phyloP scores from a whole-genome alignment of 768 basidiomycete genomes.

The Boletellus emodensis region DNA sequence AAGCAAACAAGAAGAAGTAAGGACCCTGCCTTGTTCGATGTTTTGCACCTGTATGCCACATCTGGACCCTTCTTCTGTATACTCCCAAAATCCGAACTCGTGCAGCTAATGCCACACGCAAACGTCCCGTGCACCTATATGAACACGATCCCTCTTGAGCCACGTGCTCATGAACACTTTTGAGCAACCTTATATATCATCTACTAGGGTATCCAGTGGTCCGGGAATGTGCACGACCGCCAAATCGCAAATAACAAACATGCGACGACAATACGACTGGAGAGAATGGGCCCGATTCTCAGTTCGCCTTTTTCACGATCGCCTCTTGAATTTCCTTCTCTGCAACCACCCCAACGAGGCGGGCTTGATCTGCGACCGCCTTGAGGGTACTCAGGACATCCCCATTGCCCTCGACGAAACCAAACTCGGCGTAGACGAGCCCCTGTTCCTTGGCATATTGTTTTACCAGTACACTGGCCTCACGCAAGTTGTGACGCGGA shows the following conservation, averaged over 20 bases:
- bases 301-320: slow-evolving; percentile 44
- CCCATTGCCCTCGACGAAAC: slow-evolving; percentile 80
- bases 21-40: slow-evolving; percentile 17
- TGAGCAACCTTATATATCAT: not conserved
- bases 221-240: not conserved
- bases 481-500: slow-evolving; percentile 86
- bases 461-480: slow-evolving; percentile 81
- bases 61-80: slow-evolving; percentile 23
- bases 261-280: not conserved
- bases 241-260: not conserved
- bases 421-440: slow-evolving; percentile 86
- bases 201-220: slow-evolving; percentile 17
- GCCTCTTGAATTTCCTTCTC: slow-evolving; percentile 66
- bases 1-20: slow-evolving; percentile 89
- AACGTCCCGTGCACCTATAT: slow-evolving; percentile 33
- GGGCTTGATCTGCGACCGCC: slow-evolving; percentile 85
- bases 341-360: slow-evolving; percentile 78
- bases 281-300: not conserved
- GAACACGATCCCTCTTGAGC: slow-evolving; percentile 7
- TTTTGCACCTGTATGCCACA: slow-evolving; percentile 17
- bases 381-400: slow-evolving; percentile 80
- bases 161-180: not conserved
- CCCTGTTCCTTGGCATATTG: slow-evolving; percentile 83
- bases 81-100: slow-evolving; percentile 37
- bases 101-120: slow-evolving; percentile 27